Evolutionary conservation across 2,329 filamentous ascomycete genomes (phyloP).

Genomic region (Penicillium occitanis): DNA sequence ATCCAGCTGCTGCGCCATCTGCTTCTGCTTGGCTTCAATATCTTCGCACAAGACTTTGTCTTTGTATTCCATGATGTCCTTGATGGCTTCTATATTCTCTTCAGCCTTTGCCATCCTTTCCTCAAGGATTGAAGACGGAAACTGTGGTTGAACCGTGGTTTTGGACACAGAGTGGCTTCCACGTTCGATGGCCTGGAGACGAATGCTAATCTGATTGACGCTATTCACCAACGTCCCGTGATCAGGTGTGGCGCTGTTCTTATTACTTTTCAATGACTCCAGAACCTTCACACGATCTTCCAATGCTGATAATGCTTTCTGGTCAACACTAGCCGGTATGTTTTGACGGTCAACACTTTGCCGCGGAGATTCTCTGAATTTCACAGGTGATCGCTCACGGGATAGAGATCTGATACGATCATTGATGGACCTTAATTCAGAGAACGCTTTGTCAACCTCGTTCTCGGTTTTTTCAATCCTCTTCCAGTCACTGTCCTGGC

Average conservation of each 20-base stretch:
- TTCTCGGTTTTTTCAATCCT: neutral
- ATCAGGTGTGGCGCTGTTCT: neutral
- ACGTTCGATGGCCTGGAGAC: neutral
- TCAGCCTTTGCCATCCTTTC: neutral
- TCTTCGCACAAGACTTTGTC: constrained; percentile 26
- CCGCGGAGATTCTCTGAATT: neutral
- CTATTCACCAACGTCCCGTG: neutral
- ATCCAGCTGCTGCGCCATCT: constrained; percentile 12
- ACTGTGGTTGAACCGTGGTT: neutral
- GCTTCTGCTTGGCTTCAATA: constrained; percentile 25
- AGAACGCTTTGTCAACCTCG: neutral
- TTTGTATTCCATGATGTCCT: constrained; percentile 25
- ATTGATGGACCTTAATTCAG: neutral
- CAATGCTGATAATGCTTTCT: neutral
- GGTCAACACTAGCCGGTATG: neutral
- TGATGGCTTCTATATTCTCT: constrained; percentile 20
- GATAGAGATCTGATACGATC: neutral
- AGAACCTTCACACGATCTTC: constrained; percentile 13
- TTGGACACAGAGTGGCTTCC: neutral
- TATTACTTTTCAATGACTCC: neutral
- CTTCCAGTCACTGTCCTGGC: neutral
- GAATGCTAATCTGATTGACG: neutral
- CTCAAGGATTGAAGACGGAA: neutral
- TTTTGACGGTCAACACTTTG: neutral
- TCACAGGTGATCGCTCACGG: neutral